A percentile compares a stretch with the other conserved stretches of the same genome.
phyloP scores from a whole-genome alignment of 2,329 filamentous ascomycete species.

The Colletotrichum lindemuthianum region DNA sequence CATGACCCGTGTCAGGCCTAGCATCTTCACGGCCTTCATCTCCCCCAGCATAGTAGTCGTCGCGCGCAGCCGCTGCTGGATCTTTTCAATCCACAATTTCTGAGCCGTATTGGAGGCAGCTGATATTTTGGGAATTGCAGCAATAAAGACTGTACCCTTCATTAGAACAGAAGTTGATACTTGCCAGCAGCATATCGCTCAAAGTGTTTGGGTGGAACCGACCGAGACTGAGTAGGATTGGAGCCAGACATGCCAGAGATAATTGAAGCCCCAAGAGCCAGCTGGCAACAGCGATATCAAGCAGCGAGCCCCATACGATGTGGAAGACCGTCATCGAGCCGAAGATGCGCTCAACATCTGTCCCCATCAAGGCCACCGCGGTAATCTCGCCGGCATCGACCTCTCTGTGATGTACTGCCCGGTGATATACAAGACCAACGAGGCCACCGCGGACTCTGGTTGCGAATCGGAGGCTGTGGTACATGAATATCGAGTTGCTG shows the following conservation, averaged over 20 bases:
- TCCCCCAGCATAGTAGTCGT: conserved; percentile 53
- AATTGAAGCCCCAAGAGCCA: conserved; percentile 45
- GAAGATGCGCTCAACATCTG: conserved; percentile 46
- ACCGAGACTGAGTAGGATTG: conserved; percentile 39
- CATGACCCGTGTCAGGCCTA: conserved; percentile 44
- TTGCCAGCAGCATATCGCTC: no score
- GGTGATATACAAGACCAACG: conserved; percentile 41
- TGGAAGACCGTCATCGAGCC: conserved; percentile 39
- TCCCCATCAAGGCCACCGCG: conserved; percentile 47
- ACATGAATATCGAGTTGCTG: conserved; percentile 39
- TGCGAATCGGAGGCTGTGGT: conserved; percentile 40
- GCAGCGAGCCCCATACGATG: conserved; percentile 42
- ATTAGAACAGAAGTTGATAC: no score
- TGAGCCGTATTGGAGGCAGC: conserved; percentile 38
- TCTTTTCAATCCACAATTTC: conserved; percentile 53
- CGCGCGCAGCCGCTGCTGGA: conserved; percentile 53
- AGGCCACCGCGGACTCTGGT: conserved; percentile 40
- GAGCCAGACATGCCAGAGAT: conserved; percentile 40
- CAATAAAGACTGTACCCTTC: conserved; percentile 35
- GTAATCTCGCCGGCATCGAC: conserved; percentile 40
- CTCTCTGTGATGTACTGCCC: conserved; percentile 36
- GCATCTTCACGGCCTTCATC: conserved; percentile 59
- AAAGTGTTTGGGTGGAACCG: neutral
- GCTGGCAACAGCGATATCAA: conserved; percentile 42
- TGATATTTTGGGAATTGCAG: conserved; percentile 35